Evolutionary conservation across 495 filamentous ascomycete genomes (phyloP).

Genomic region (Tuber microsphaerosporum): DNA sequence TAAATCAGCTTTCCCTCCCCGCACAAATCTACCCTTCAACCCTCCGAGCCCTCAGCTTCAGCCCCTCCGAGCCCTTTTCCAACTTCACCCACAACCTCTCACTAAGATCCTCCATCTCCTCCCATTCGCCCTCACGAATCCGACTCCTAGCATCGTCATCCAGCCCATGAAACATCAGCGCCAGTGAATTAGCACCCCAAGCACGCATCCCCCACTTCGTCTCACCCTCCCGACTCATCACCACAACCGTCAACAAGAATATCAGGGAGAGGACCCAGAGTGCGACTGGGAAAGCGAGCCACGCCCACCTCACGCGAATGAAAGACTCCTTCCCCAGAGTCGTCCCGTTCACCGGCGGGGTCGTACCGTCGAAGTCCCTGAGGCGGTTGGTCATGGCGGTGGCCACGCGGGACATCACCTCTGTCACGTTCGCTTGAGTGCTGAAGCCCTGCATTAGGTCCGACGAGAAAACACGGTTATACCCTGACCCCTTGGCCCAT

Average conservation of each 20-base stretch:
- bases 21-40: constrained; percentile 7
- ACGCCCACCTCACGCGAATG: constrained; percentile 26
- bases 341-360: constrained; percentile 1
- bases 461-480: constrained; percentile 18
- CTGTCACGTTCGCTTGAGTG: constrained; percentile 6
- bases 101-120: constrained; percentile 28
- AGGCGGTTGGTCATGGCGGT: constrained; percentile 20
- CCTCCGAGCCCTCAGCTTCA: constrained; percentile 19
- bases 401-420: constrained; percentile 20
- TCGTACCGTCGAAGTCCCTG: constrained; percentile 10
- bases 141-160: constrained; percentile 18
- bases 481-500: constrained; percentile 12
- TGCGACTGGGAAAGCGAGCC: constrained; percentile 29
- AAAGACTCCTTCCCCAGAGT: constrained; percentile 1
- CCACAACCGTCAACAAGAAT: constrained; percentile 19
- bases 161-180: constrained; percentile 31
- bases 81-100: constrained; percentile 31
- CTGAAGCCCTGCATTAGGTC: constrained; percentile 29
- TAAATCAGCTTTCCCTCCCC: background rate
- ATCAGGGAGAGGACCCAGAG: constrained; percentile 24
- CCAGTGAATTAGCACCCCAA: constrained; percentile 26
- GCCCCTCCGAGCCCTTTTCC: constrained; percentile 9
- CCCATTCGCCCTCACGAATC: constrained; percentile 23
- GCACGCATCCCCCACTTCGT: constrained; percentile 18
- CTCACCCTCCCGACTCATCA: constrained; percentile 11